These are phyloP conservation scores for Nectriaceae sp. DNA, from an alignment of 2,329 filamentous ascomycete species.

Conservation along the genomic window DNA sequence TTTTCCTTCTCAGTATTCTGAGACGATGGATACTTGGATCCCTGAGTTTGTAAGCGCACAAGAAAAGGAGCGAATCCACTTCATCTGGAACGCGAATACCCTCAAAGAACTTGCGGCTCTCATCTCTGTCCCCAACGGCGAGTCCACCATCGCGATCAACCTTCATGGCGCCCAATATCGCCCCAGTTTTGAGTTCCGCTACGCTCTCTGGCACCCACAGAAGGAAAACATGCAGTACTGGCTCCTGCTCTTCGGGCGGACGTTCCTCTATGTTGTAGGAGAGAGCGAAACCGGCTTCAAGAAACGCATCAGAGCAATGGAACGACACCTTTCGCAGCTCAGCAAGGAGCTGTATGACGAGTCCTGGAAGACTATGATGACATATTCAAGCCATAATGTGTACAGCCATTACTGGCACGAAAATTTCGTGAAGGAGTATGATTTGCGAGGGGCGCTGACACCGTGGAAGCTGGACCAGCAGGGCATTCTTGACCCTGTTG, in stretches of 20 bases:
- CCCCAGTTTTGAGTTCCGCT: slow-evolving; percentile 12
- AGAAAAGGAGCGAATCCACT: slow-evolving; percentile 15
- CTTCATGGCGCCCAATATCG: not conserved
- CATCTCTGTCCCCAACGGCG: slow-evolving; percentile 7
- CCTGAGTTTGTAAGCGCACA: slow-evolving; percentile 6
- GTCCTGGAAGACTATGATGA: slow-evolving; percentile 11
- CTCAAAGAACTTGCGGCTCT: slow-evolving; percentile 9
- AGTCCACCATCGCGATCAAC: slow-evolving; percentile 12
- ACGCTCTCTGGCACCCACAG: slow-evolving; percentile 16
- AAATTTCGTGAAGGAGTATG: slow-evolving; percentile 5
- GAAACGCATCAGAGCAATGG: not conserved
- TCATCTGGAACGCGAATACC: slow-evolving; percentile 12
- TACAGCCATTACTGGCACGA: slow-evolving; percentile 15
- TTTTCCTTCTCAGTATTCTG: not conserved
- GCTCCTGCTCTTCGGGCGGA: slow-evolving; percentile 14
- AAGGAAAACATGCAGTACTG: slow-evolving; percentile 14
- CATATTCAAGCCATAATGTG: slow-evolving; percentile 7
- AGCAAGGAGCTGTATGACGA: slow-evolving; percentile 4
- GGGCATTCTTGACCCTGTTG: slow-evolving; percentile 5
- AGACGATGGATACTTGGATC: slow-evolving; percentile 8
- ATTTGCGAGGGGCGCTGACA: slow-evolving; percentile 3
- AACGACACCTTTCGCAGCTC: slow-evolving; percentile 1
- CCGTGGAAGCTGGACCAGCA: slow-evolving; percentile 7
- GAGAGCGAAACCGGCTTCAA: slow-evolving; percentile 6
- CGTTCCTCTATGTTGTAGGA: slow-evolving; percentile 11